A percentile compares a stretch with the other conserved stretches of the same genome.
phyloP scores from a whole-genome alignment of 2,329 filamentous ascomycete genomes.

The Curvularia sp. region DNA sequence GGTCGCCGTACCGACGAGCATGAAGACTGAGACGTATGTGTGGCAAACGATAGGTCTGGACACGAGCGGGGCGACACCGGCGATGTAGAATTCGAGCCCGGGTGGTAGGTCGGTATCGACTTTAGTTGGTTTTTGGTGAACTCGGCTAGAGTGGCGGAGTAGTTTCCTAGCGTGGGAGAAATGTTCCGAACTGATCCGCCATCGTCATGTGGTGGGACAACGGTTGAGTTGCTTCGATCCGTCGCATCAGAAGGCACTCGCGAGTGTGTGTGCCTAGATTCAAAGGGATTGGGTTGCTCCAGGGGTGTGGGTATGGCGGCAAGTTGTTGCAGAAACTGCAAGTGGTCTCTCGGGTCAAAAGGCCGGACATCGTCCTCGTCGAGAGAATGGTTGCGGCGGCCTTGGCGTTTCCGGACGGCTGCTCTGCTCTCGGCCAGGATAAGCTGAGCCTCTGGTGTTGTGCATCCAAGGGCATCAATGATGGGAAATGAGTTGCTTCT shows the following conservation, averaged over 20 bases:
- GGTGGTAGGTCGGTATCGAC: conserved; percentile 45
- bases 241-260: conserved; percentile 42
- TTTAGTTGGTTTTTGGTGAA: conserved; percentile 47
- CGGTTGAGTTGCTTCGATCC: conserved; percentile 41
- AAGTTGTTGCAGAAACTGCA: conserved; percentile 37
- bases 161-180: conserved; percentile 36
- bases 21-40: conserved; percentile 32
- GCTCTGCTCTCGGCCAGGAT: conserved; percentile 48
- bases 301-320: conserved; percentile 21
- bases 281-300: conserved; percentile 18
- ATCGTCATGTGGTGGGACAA: conserved; percentile 27
- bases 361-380: conserved; percentile 29
- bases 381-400: conserved; percentile 34
- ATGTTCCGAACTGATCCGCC: conserved; percentile 15
- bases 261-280: conserved; percentile 28
- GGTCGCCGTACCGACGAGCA: conserved; percentile 25
- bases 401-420: conserved; percentile 42
- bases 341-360: conserved; percentile 42
- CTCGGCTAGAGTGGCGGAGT: conserved; percentile 48
- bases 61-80: conserved; percentile 42
- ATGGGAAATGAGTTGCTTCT: conserved; percentile 49
- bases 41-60: conserved; percentile 39
- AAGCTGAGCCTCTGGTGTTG: conserved; percentile 46
- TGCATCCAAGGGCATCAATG: conserved; percentile 46
- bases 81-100: conserved; percentile 23